A percentile compares a stretch with the other conserved stretches of the same genome.
Conservation (phyloP, 768 basidiomycete genomes). For the Hericium coralloides region DNA sequence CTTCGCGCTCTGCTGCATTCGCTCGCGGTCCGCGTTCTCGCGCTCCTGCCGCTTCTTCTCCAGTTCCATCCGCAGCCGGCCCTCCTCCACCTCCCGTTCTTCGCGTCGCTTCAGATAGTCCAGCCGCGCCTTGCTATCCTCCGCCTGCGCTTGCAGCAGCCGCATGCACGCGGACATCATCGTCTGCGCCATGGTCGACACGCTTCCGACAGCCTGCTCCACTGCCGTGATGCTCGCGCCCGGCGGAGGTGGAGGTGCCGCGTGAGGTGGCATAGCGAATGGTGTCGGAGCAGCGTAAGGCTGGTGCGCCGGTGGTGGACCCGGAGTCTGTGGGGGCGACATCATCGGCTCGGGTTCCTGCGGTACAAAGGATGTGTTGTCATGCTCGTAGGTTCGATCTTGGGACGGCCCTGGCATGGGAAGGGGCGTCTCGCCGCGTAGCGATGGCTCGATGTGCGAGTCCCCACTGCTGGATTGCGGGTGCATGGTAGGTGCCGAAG, state of each 20-base stretch:
- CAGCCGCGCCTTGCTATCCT: constrained; percentile 60
- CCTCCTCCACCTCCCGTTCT: constrained; percentile 60
- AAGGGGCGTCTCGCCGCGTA: constrained; percentile 10
- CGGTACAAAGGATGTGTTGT: constrained; percentile 2
- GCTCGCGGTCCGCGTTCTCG: constrained; percentile 48
- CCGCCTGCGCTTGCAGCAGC: constrained; percentile 56
- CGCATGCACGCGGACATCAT: constrained; percentile 50
- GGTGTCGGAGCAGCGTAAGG: background rate
- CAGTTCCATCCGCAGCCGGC: constrained; percentile 37
- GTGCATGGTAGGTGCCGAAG: constrained; percentile 7
- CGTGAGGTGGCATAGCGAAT: background rate
- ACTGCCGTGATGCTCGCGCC: constrained; percentile 1
- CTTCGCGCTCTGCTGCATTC: constrained; percentile 38
- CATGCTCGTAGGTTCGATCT: constrained; percentile 11
- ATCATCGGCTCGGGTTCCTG: constrained; percentile 12
- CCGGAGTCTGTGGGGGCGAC: constrained; percentile 14
- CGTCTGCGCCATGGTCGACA: constrained; percentile 42
- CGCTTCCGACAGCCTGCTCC: constrained; percentile 36
- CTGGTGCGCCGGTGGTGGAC: constrained; percentile 7
- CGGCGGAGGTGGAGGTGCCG: background rate
- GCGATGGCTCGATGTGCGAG: constrained; percentile 5
- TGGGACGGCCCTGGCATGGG: constrained; percentile 8
- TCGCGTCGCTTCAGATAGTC: constrained; percentile 61
- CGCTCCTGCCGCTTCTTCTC: constrained; percentile 46
- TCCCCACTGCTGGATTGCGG: constrained; percentile 6